Evolutionary conservation across 1,139 yeast genomes (phyloP).

Genomic region (Yamadazyma diddensiae): DNA sequence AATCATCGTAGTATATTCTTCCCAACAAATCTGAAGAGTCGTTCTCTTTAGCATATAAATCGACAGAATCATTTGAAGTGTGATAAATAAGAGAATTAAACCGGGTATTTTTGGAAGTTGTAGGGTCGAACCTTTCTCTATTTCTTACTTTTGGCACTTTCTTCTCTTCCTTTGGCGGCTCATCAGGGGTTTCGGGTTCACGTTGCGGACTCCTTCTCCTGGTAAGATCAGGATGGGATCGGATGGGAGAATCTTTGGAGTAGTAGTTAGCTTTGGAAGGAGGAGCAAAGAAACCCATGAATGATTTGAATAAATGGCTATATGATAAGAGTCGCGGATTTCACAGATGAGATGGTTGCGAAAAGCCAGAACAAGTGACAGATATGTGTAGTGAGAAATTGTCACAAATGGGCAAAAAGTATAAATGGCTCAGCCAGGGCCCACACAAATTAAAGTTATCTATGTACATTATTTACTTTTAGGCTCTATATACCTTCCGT

Average conservation of each 20-base stretch:
- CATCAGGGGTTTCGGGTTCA: background rate
- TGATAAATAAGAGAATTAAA: conserved; percentile 41
- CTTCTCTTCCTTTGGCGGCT: conserved; percentile 8
- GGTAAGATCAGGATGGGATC: conserved; percentile 17
- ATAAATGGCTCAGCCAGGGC: no score
- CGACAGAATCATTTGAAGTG: conserved; percentile 41
- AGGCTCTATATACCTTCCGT: conserved; percentile 50
- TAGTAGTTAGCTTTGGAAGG: conserved; percentile 10
- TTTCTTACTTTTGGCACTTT: conserved; percentile 13
- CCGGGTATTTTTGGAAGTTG: conserved; percentile 38
- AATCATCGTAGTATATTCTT: conserved; percentile 44
- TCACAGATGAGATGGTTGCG: no score
- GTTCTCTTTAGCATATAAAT: conserved; percentile 37
- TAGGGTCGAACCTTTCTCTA: conserved; percentile 22
- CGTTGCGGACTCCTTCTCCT: conserved; percentile 7
- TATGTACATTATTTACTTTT: background rate
- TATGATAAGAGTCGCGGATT: no score
- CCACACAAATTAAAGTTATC: no score
- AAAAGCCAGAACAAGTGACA: no score
- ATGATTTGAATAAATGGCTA: no score
- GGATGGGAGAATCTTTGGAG: conserved; percentile 8
- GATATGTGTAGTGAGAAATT: no score
- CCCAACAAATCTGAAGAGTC: conserved; percentile 42
- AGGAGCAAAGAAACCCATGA: conserved; percentile 17
- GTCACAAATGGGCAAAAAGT: no score